These are phyloP conservation scores for Penicillium dipodomyicola DNA, from an alignment of 495 filamentous ascomycete species.

Conservation along the genomic window DNA sequence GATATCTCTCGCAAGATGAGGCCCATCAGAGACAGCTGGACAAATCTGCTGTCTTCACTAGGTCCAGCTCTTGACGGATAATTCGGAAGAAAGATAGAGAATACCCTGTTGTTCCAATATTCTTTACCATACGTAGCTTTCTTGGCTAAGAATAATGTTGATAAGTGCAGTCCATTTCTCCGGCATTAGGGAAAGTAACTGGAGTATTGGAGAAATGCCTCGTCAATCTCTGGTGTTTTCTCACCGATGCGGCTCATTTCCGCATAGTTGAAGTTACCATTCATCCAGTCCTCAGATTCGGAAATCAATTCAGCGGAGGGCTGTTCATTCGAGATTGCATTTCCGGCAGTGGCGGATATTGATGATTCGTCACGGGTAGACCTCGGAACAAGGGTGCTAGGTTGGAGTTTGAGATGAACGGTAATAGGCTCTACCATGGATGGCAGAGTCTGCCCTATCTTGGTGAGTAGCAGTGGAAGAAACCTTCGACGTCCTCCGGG, in stretches of 20 bases:
- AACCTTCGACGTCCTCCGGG: slow-evolving; percentile 70
- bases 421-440: slow-evolving; percentile 52
- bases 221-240: slow-evolving; percentile 24
- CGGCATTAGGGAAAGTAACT: not conserved
- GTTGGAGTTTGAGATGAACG: slow-evolving; percentile 24
- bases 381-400: not conserved
- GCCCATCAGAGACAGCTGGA: not conserved
- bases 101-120: not conserved
- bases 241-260: slow-evolving; percentile 28
- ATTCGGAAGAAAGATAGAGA: not conserved
- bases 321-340: not conserved
- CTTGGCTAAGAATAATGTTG: not conserved
- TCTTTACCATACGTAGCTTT: not conserved
- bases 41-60: not conserved
- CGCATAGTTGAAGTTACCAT: slow-evolving; percentile 22
- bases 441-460: slow-evolving; percentile 65
- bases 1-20: not conserved
- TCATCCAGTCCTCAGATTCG: slow-evolving; percentile 6
- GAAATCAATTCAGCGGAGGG: not conserved
- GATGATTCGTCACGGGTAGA: not conserved
- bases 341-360: not conserved
- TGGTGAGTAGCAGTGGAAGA: slow-evolving; percentile 66
- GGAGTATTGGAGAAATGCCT: slow-evolving; percentile 20
- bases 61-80: not conserved
- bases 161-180: not conserved